Percentiles rank a stretch among this genome's conserved stretches.
These are phyloP conservation scores for Butyriboletus appendiculatus DNA, from an alignment of 1,284 basidiomycete species.

Conservation along the genomic window DNA sequence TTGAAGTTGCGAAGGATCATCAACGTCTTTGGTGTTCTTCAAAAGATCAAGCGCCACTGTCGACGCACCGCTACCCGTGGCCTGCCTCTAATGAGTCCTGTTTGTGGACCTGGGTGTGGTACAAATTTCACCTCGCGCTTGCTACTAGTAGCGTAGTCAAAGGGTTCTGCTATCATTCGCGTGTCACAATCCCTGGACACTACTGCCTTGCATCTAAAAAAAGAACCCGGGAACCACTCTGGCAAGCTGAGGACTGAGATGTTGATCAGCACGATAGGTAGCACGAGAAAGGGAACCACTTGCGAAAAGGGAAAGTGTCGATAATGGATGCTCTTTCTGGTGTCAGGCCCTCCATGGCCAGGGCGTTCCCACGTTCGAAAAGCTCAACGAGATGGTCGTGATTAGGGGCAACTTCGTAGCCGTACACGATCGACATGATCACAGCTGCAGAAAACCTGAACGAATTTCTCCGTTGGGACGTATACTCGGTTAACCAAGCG, in stretches of 20 bases:
- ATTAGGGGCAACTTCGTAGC: conserved; percentile 18
- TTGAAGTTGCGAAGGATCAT: conserved; percentile 7
- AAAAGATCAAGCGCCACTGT: conserved; percentile 23
- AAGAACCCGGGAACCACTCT: conserved; percentile 27
- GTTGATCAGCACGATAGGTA: not conserved
- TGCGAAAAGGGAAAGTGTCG: conserved; percentile 24
- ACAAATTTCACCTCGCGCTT: conserved; percentile 15
- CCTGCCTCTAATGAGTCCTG: conserved; percentile 11
- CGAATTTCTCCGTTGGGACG: not conserved
- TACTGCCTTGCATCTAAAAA: conserved; percentile 15
- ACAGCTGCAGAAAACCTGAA: conserved; percentile 24
- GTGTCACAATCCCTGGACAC: conserved; percentile 14
- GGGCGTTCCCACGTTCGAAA: conserved; percentile 13
- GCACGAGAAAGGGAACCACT: not conserved
- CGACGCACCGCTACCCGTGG: conserved; percentile 3
- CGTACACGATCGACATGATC: conserved; percentile 29
- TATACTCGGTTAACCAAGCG: not conserved
- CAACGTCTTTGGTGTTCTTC: not conserved
- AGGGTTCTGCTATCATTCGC: conserved; percentile 22
- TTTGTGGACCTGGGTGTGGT: not conserved
- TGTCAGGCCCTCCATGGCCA: conserved; percentile 18
- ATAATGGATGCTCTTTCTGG: conserved; percentile 22
- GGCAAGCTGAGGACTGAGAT: conserved; percentile 25
- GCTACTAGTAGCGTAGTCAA: conserved; percentile 14
- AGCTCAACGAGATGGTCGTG: conserved; percentile 24